phyloP scores from a whole-genome alignment of 306 rosid genomes.

The Comarum palustre region DNA sequence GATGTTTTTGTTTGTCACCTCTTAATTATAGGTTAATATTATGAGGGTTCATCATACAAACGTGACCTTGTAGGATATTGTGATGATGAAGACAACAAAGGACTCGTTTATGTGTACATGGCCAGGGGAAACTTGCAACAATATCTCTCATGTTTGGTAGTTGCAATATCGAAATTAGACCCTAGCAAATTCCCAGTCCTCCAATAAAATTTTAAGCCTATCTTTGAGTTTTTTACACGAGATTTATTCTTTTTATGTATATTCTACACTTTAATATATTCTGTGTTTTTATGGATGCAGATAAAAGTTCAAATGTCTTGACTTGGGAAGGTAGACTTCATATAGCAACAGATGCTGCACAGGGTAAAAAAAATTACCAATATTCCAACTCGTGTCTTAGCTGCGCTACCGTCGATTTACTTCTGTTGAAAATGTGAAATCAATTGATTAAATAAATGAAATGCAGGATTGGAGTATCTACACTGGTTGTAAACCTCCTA shows the following conservation, averaged over 20 bases:
- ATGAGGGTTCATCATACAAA: slow-evolving; percentile 40
- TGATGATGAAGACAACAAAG: slow-evolving; percentile 22
- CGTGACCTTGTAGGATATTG: slow-evolving; percentile 40
- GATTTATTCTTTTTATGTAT: too few species aligned
- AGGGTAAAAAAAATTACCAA: slow-evolving; percentile 17
- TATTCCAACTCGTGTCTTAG: background rate
- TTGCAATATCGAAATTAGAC: background rate
- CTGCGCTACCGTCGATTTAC: background rate
- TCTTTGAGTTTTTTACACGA: too few species aligned
- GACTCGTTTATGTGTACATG: slow-evolving; percentile 32
- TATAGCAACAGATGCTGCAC: slow-evolving; percentile 36
- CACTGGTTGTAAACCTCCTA: slow-evolving; percentile 27
- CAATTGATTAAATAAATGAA: background rate
- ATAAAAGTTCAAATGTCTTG: slow-evolving; percentile 14
- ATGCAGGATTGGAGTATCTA: slow-evolving; percentile 20
- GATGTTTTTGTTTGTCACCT: background rate
- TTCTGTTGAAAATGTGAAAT: background rate
- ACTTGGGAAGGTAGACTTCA: slow-evolving; percentile 35
- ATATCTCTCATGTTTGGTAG: slow-evolving; percentile 27
- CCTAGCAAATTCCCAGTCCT: background rate
- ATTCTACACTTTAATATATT: background rate
- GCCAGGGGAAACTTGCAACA: slow-evolving; percentile 29
- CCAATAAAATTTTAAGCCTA: background rate
- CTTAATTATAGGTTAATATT: slow-evolving; percentile 22
- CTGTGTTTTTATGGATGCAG: background rate